Conservation (phyloP, 1,284 basidiomycete species). For the Sphagnurus paluster region DNA sequence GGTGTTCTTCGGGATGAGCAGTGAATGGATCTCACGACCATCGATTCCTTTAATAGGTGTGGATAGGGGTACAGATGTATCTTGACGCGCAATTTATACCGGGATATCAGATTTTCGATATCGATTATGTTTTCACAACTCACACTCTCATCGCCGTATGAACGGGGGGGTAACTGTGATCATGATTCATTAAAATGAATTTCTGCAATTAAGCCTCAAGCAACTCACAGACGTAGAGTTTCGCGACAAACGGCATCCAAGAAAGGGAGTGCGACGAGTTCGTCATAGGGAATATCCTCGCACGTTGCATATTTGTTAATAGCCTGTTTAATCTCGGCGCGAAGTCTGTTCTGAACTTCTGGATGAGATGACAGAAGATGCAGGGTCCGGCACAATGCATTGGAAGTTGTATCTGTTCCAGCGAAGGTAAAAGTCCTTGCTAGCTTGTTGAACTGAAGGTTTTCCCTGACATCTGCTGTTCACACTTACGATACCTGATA, state of each 20-base stretch:
- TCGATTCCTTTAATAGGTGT: neutral
- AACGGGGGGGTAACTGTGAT: neutral
- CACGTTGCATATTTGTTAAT: conserved; percentile 14
- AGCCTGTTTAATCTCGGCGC: conserved; percentile 35
- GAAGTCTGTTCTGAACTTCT: conserved; percentile 37
- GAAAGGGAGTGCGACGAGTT: conserved; percentile 33
- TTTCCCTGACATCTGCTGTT: neutral
- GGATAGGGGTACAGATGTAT: neutral
- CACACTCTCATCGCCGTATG: no score
- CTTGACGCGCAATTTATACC: no score
- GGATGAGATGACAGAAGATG: conserved; percentile 36
- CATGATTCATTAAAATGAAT: neutral
- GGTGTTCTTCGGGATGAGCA: neutral
- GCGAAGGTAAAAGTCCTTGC: conserved; percentile 45
- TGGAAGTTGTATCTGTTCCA: conserved; percentile 46
- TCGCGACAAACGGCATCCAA: conserved; percentile 41
- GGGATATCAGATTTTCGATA: no score
- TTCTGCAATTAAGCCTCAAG: no score
- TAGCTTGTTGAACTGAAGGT: neutral
- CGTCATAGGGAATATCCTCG: conserved; percentile 33
- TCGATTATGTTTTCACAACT: no score
- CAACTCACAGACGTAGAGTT: conserved; percentile 28
- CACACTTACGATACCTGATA: conserved; percentile 37
- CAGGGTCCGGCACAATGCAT: conserved; percentile 37
- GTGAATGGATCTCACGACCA: conserved; percentile 1